Conservation (phyloP, 345 rosid species). For the Camelina sativa region DNA sequence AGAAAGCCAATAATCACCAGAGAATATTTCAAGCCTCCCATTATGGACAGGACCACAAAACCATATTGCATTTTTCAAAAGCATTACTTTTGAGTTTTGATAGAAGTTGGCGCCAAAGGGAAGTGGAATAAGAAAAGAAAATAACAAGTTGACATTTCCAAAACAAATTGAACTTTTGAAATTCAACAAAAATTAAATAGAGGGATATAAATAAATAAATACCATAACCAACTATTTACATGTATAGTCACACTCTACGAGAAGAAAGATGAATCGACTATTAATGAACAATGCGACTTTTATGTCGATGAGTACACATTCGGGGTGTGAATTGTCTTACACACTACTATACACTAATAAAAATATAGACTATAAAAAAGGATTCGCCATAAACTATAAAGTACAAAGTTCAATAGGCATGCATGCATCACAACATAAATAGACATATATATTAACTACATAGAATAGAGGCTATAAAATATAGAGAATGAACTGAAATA, state of each 20-base stretch:
- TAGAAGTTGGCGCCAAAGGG: constrained; percentile 35
- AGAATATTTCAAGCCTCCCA: constrained; percentile 1
- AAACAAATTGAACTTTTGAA: constrained; percentile 12
- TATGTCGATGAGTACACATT: constrained; percentile 24
- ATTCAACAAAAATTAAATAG: constrained; percentile 16
- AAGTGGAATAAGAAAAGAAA: background rate
- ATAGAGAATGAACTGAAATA: constrained; percentile 20
- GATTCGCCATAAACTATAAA: constrained; percentile 27
- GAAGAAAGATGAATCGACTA: constrained; percentile 33
- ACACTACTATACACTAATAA: constrained; percentile 20
- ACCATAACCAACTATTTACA: constrained; percentile 10
- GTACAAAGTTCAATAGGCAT: constrained; percentile 30
- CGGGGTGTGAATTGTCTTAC: constrained; percentile 33
- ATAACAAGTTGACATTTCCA: constrained; percentile 17
- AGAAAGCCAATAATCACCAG: background rate
- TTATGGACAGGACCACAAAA: constrained; percentile 39
- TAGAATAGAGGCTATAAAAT: constrained; percentile 11
- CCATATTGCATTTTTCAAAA: constrained; percentile 26
- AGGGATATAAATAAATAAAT: background rate
- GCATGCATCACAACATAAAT: constrained; percentile 27
- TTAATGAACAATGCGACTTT: constrained; percentile 41
- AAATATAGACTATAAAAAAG: background rate
- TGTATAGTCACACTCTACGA: constrained; percentile 36
- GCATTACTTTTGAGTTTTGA: constrained; percentile 36
- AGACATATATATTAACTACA: constrained; percentile 1